phyloP scores from a whole-genome alignment of 495 filamentous ascomycete species.

The Astrothelium subdiscretum region DNA sequence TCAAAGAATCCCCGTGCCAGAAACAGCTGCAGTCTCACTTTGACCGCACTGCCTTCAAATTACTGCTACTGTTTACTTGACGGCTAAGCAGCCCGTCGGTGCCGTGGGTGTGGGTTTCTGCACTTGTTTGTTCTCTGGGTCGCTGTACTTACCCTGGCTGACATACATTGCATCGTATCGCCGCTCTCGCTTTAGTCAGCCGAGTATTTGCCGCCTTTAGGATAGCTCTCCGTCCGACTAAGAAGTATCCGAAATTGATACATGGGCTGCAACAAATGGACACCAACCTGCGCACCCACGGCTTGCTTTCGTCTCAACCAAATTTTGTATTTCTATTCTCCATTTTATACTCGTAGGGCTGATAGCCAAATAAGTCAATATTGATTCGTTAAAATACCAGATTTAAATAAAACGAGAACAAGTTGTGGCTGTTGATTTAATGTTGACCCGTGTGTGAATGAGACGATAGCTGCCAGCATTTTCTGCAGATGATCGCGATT shows the following conservation, averaged over 20 bases:
- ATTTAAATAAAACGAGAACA: no score
- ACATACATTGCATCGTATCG: background rate
- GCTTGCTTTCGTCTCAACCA: no score
- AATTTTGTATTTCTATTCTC: no score
- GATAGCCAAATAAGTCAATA: no score
- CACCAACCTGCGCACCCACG: no score
- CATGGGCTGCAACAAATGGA: no score
- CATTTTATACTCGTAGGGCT: no score
- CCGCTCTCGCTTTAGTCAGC: background rate
- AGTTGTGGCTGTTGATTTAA: no score
- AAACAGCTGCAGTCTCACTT: conserved; percentile 2
- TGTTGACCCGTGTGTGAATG: no score
- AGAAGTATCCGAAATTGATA: background rate
- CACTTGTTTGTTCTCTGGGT: background rate
- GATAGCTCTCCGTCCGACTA: background rate
- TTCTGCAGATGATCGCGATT: background rate
- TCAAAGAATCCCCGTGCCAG: background rate
- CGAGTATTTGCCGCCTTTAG: background rate
- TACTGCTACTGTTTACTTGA: background rate
- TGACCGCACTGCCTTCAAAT: background rate
- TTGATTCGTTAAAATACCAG: no score
- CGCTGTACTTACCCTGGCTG: background rate
- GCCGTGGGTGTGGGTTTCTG: background rate
- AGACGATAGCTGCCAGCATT: background rate
- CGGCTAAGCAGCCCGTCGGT: background rate